Evolutionary conservation across 495 filamentous ascomycete species (phyloP), one percentile per base, ranked within the genome.

Genomic region (Halenospora varia): DNA sequence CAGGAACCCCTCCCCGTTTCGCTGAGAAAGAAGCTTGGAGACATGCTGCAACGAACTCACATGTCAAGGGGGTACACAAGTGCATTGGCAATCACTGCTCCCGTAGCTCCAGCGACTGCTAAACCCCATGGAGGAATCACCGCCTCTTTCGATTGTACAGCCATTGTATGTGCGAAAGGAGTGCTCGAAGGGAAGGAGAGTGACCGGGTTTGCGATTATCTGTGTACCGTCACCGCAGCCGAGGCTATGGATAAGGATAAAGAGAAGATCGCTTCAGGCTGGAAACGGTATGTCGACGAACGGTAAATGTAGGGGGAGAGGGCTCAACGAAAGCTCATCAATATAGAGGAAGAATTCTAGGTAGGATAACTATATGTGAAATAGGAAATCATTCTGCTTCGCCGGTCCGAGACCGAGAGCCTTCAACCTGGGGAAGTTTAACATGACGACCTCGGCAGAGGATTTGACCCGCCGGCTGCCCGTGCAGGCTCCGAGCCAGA

Each of bases 41-140:
- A n/a, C n/a, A n/a, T n/a, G n/a, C n/a, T n/a, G n/a, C n/a, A 47
- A 51, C 41, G 25, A 10, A 74, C 88, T 72, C 77, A 97, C 93
- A 99, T 90, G 73, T 99, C 94, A 29, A 99, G 77, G 13, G 94
- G 94, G 72, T 99, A 99, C 54, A 97, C 95, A 54, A 96, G 74
- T 23, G 94, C 87, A 80, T 99, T 99, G 39, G 94, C 95, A 46
- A 99, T 74, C 11, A 97, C 89, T 29, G 95, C 94, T 49, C 94
- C 93, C 17, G 92, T 90, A 53, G 95, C 89, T 62, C 94, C 94
- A 41, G 95, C 92, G 56, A 96, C 82, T 44, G 94, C 94, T 66
- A 82, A 86, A 25, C 92, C 93, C 95, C 95, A 97, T 52, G 95
- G 91, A 22, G 94, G 90, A 56, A 99, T 82, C 41, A 78, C 69